These are phyloP conservation scores for Aspergillus sojae DNA, from an alignment of 2,329 filamentous ascomycete genomes.

Conservation along the genomic window DNA sequence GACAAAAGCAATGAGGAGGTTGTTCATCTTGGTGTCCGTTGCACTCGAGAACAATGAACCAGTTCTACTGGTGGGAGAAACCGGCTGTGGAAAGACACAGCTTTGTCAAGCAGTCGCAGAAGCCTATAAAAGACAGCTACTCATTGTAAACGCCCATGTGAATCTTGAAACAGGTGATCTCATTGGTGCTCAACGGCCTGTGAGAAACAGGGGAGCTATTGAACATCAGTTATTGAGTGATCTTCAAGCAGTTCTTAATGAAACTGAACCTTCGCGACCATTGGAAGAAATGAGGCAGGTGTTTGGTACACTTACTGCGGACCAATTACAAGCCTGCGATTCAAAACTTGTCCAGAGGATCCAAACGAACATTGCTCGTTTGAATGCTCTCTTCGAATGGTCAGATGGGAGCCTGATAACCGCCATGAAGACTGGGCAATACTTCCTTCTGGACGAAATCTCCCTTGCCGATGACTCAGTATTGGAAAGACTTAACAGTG, in stretches of 20 bases:
- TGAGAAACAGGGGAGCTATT: conserved; percentile 79
- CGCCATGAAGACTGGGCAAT: conserved; percentile 86
- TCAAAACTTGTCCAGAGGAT: conserved; percentile 48
- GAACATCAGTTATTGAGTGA: conserved; percentile 67
- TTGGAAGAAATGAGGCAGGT: conserved; percentile 60
- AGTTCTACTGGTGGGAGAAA: conserved; percentile 92
- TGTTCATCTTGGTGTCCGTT: conserved; percentile 86
- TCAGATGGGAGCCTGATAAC: conserved; percentile 89
- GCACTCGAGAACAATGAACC: conserved; percentile 90
- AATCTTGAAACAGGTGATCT: conserved; percentile 97
- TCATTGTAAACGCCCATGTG: conserved; percentile 95
- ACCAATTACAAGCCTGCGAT: conserved; percentile 52
- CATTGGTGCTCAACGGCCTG: conserved; percentile 90
- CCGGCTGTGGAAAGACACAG: conserved; percentile 96
- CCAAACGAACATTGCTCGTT: conserved; percentile 59
- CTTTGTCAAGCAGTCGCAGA: conserved; percentile 91
- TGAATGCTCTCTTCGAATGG: conserved; percentile 93
- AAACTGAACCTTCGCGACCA: conserved; percentile 36
- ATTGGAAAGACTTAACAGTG: conserved; percentile 91
- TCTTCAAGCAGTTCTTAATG: conserved; percentile 52
- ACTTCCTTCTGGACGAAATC: conserved; percentile 96
- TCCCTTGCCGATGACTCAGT: conserved; percentile 98
- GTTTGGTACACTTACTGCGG: conserved; percentile 59
- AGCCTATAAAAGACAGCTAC: conserved; percentile 72
- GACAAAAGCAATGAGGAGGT: conserved; percentile 90